Evolutionary conservation across 441 rosid species (phyloP), one percentile per base, ranked within the genome.

Genomic region (Pelargonium fulgidum): DNA sequence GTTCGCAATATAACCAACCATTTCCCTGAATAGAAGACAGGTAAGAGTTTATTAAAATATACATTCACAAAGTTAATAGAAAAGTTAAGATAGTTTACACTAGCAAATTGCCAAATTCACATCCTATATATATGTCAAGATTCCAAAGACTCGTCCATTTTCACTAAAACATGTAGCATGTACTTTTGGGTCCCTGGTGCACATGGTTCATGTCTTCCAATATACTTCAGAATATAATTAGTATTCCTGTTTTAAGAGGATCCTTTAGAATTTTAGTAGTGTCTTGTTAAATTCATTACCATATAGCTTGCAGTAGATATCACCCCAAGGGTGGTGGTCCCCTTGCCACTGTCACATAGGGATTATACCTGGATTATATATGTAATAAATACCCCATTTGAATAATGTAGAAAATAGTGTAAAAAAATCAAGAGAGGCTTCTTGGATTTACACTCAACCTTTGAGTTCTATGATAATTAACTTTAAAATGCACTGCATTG

Each of bases 1-100:
- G 81, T 94, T 94, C 70, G 97, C 99, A 78, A 91, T 86, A 75
- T 91, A 91, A 47, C 97, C 89, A 67, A 87, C 87, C 97, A 94
- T 94, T 85, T 87, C 97, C 99, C 99, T 93, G 83, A 71, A 82
- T 36, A 75, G 70, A 65, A 61, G 61, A 47, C 13, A 52, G 0
- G 59, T 67, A 52, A 66, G 3, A 16, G 42, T 36, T 22, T 65
- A 67, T 74, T 44, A 12, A 59, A 3, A 56, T 14, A 24, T 2
- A 7, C 58, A 72, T 7, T 64, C 2, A 58, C 33, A 58, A 58
- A 22, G 22, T 19, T 29, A 29, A 29, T 29, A 29, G 36, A 22
- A 56, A 3, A 58, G 13, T 19, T 12, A 59, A 42, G 33, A 7
- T 26, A 13, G 65, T 22, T 4, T 4, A 17, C 45, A 19, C 42